Base-by-base conservation (phyloP, 75 land plant species). In the Cupressus sempervirens region DNA sequence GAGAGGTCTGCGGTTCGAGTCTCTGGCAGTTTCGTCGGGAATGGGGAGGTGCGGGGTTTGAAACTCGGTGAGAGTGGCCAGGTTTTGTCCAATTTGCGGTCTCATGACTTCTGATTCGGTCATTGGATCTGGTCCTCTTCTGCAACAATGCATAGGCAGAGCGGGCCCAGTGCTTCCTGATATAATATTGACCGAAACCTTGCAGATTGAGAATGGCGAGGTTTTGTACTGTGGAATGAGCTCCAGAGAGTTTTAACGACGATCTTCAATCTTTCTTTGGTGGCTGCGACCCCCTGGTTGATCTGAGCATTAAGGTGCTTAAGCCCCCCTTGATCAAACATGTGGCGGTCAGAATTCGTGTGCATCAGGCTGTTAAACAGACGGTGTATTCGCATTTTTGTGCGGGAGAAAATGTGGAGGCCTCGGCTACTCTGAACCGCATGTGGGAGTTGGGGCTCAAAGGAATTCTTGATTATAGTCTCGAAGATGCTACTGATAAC, bases 371-470 rank as follows among this genome's bases (percentile, higher is more conserved):
- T 7, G 85, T 94, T 7, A 88, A 86, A 82, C 81, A 85, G 67
- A 96, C 93, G 11, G 89, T 91, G 11, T 93, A 90, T 82, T 87
- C 90, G 34, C 99, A 96, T 12, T 97, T 96, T 84, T 93, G 94
- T 41, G 99, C 98, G 10, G 99, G 99, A 1, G 91, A 93, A 85
- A 80, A 83, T 46, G 80, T 79, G 58, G 93, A 92, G 83, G 93
- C 91, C 23, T 89, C 83, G 3, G 1, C 20, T 30, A 90, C 93
- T 11, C 84, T 96, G 67, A 3, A 82, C 62, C 76, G 84, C 84
- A 72, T 97, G 85, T 90, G 93, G 92, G 85, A 88, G 14, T 86
- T 86, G 23, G 94, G 94, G 38, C n/a, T 97, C 83, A 73, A 90
- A 29, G 91, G 91, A 58, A 93, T 96, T 76, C 77, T 96, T 13